These are phyloP conservation scores for Pseudocercospora fijiensis DNA, from an alignment of 2,329 filamentous ascomycete genomes.

Conservation along the genomic window DNA sequence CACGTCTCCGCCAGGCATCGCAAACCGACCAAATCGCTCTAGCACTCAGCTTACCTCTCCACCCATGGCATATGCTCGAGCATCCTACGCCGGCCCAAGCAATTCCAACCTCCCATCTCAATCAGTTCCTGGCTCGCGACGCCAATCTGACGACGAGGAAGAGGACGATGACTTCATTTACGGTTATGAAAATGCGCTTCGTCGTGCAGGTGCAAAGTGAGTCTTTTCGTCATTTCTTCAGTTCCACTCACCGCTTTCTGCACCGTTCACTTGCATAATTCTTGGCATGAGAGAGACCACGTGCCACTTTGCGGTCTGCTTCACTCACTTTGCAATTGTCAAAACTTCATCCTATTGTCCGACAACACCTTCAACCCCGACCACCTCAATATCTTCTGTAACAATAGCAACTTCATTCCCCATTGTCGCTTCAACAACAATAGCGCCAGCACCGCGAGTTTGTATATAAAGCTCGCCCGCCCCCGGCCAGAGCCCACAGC, in stretches of 20 bases:
- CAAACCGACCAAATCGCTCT: conserved; percentile 65
- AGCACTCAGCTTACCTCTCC: conserved; percentile 80
- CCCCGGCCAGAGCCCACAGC: conserved; percentile 7
- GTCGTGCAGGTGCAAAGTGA: conserved; percentile 75
- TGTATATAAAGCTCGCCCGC: conserved; percentile 15
- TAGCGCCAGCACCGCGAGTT: conserved; percentile 13
- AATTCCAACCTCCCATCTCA: conserved; percentile 71
- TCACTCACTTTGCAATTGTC: conserved; percentile 15
- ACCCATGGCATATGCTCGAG: conserved; percentile 57
- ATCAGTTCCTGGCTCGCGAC: conserved; percentile 80
- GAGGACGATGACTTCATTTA: conserved; percentile 66
- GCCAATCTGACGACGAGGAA: conserved; percentile 84
- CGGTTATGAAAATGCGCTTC: conserved; percentile 64
- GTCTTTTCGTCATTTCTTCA: conserved; percentile 44
- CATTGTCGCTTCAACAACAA: conserved; percentile 20
- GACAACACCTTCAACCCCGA: conserved; percentile 11
- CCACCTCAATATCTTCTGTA: conserved; percentile 20
- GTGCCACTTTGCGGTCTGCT: conserved; percentile 3
- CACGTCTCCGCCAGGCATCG: conserved; percentile 69
- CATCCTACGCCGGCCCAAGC: conserved; percentile 54
- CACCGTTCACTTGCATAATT: conserved; percentile 12
- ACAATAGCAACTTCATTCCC: conserved; percentile 14
- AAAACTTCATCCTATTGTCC: conserved; percentile 12
- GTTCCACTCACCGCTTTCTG: conserved; percentile 43
- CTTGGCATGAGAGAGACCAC: conserved; percentile 20